A percentile compares a stretch with the other conserved stretches of the same genome.
These are phyloP conservation scores for Kalaharituber pfeilii DNA, from an alignment of 2,329 filamentous ascomycete genomes.

Conservation along the genomic window DNA sequence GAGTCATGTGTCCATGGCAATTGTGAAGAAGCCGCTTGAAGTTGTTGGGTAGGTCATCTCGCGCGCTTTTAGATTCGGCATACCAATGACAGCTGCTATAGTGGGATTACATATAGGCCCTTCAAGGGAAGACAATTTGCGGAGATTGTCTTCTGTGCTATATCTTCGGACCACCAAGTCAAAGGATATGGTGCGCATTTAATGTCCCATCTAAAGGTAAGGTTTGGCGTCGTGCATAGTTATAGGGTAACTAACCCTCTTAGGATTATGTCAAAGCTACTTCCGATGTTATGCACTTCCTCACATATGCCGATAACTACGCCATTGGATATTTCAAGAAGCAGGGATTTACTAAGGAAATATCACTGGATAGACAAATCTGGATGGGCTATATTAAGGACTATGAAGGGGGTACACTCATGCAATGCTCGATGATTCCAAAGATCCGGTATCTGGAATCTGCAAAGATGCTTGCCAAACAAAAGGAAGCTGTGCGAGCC, in stretches of 20 bases:
- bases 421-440: constrained; percentile 97
- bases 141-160: constrained; percentile 97
- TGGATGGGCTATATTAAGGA: constrained; percentile 99
- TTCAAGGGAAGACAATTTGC: constrained; percentile 87
- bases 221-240: too few species aligned
- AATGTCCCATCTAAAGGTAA: constrained; percentile 97
- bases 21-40: constrained; percentile 88
- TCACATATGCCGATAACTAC: constrained; percentile 97
- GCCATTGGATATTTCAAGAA: constrained; percentile 99
- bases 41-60: constrained; percentile 46
- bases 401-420: constrained; percentile 95
- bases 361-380: constrained; percentile 69
- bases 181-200: constrained; percentile 96
- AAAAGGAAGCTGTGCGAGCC: constrained; percentile 85
- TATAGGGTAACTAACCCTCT: too few species aligned
- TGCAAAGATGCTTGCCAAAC: constrained; percentile 86
- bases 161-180: constrained; percentile 93
- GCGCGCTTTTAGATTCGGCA: not conserved
- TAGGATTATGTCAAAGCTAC: constrained; percentile 95
- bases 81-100: too few species aligned
- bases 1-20: constrained; percentile 88
- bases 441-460: constrained; percentile 85
- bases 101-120: constrained; percentile 88
- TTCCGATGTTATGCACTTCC: constrained; percentile 92
- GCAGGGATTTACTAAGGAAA: constrained; percentile 97